Percentiles rank a stretch among this genome's conserved stretches.
These are phyloP conservation scores for Thelephora aurantiotincta DNA, from an alignment of 768 basidiomycete genomes.

Conservation along the genomic window DNA sequence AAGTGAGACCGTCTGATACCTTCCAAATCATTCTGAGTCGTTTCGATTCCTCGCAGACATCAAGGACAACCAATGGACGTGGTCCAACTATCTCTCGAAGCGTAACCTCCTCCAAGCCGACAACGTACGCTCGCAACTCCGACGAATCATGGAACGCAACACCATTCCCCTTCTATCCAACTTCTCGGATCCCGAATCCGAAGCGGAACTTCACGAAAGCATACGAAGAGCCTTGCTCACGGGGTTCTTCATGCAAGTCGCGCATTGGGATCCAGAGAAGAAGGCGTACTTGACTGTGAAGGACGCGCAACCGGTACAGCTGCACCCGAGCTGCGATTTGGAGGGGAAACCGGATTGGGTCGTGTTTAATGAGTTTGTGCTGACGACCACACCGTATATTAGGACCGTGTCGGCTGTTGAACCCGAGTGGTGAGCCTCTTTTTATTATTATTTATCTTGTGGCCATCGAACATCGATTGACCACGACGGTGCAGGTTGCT, in stretches of 20 bases:
- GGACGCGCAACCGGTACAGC: constrained; percentile 59
- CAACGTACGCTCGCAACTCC: constrained; percentile 82
- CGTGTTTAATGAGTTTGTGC: constrained; percentile 85
- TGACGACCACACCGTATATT: constrained; percentile 82
- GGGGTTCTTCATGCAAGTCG: constrained; percentile 98
- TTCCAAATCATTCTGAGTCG: no score
- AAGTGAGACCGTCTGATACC: constrained; percentile 39
- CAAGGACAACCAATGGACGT: constrained; percentile 78
- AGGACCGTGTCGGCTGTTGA: constrained; percentile 81
- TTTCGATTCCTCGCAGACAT: constrained; percentile 30
- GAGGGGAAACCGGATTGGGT: constrained; percentile 89
- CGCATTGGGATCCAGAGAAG: constrained; percentile 89
- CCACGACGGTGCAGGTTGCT: constrained; percentile 31
- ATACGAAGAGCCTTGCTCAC: constrained; percentile 77
- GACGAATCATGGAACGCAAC: constrained; percentile 83
- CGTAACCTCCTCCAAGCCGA: constrained; percentile 84
- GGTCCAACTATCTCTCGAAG: constrained; percentile 76
- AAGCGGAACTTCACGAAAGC: constrained; percentile 37
- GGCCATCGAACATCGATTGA: not conserved
- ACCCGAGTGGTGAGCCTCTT: constrained; percentile 60
- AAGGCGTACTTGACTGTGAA: constrained; percentile 72
- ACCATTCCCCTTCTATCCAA: constrained; percentile 64
- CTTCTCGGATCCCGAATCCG: constrained; percentile 19
- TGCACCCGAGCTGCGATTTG: constrained; percentile 83
- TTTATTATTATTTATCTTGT: not conserved